Conservation (phyloP, 2,329 filamentous ascomycete species). For the Lachnellula hyalina region DNA sequence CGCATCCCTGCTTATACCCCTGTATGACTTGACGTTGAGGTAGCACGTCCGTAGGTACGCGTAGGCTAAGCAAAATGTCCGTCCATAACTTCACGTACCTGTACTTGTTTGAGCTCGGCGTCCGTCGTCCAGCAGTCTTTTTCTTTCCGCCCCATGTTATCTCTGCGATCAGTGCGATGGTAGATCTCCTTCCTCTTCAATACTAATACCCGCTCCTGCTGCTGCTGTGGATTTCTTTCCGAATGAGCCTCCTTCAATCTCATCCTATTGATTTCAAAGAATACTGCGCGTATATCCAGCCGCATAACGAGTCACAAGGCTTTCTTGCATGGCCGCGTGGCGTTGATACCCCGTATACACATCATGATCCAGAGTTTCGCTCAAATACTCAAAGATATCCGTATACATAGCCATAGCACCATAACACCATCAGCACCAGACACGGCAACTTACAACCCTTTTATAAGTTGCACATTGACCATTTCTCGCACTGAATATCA, state of each 20-base stretch:
- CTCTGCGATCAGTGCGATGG: too few species aligned
- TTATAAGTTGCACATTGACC: neutral
- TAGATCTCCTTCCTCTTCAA: neutral
- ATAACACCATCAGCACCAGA: neutral
- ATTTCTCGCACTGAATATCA: neutral
- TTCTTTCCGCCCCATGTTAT: neutral
- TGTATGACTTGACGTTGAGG: too few species aligned
- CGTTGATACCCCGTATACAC: slow-evolving; percentile 18
- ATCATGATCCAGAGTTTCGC: neutral
- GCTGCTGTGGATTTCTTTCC: neutral
- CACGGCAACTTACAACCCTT: neutral
- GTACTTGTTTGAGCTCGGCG: too few species aligned
- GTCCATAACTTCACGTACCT: too few species aligned
- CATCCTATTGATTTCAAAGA: slow-evolving; percentile 7
- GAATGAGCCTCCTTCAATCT: neutral
- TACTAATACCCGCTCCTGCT: neutral
- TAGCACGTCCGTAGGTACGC: too few species aligned
- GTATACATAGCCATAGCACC: neutral
- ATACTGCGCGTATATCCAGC: neutral
- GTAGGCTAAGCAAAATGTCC: too few species aligned
- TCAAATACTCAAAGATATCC: neutral
- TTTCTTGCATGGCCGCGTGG: slow-evolving; percentile 7
- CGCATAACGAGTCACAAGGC: neutral
- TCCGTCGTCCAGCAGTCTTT: too few species aligned
- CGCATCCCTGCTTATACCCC: too few species aligned